Percentiles rank a stretch among this genome's conserved stretches.
phyloP scores from a whole-genome alignment of 495 filamentous ascomycete species.

The Xylaria acuta region DNA sequence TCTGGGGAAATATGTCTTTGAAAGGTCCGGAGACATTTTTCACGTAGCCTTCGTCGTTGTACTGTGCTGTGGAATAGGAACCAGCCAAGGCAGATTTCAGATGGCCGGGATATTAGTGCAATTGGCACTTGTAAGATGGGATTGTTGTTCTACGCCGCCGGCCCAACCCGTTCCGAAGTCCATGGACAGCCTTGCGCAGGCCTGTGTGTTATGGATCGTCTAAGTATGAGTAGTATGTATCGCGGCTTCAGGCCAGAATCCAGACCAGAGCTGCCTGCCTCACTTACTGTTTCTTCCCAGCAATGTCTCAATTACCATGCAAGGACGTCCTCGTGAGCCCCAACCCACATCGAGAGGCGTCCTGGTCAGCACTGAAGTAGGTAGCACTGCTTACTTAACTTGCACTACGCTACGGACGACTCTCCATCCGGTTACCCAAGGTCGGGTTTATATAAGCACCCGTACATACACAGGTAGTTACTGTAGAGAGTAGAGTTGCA shows the following conservation, averaged over 20 bases:
- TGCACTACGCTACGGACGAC: background rate
- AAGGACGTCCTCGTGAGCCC: background rate
- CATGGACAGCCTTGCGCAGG: background rate
- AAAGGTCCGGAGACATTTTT: background rate
- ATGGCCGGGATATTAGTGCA: background rate
- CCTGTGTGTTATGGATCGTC: no score
- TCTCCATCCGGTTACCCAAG: background rate
- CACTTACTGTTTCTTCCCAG: background rate
- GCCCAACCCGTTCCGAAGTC: background rate
- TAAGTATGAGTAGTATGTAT: background rate
- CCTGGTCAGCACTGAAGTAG: background rate
- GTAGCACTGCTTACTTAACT: background rate
- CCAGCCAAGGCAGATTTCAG: background rate
- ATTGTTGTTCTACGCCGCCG: background rate
- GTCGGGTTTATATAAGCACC: no score
- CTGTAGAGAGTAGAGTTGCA: no score
- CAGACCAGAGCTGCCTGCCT: background rate
- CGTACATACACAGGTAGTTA: no score
- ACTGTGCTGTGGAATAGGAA: background rate
- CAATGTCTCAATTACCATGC: background rate
- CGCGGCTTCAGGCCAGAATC: background rate
- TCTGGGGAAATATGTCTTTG: background rate
- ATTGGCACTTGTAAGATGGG: background rate
- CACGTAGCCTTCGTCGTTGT: background rate
- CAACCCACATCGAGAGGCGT: background rate